These are phyloP conservation scores for Cryptococcus sp. DNA, from an alignment of 1,284 basidiomycete species.

Conservation along the genomic window DNA sequence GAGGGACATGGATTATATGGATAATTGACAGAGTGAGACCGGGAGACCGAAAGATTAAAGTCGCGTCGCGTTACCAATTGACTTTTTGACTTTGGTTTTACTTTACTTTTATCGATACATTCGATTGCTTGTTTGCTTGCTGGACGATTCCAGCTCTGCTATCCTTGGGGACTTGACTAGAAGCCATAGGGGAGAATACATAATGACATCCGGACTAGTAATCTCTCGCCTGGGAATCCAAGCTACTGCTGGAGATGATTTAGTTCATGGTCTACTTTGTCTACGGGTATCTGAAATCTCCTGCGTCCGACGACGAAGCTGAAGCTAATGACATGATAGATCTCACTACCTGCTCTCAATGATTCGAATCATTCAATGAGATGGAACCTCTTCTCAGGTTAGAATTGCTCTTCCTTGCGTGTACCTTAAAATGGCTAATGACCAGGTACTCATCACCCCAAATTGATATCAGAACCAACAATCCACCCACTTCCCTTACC, in stretches of 20 bases:
- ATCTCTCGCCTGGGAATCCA: constrained; percentile 34
- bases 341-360: constrained; percentile 27
- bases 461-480: constrained; percentile 24
- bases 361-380: constrained; percentile 17
- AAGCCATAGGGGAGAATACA: no score
- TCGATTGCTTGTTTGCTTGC: not conserved
- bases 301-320: not conserved
- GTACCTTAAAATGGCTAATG: not conserved
- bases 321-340: no score
- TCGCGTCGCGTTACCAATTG: not conserved
- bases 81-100: not conserved
- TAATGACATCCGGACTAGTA: constrained; percentile 16
- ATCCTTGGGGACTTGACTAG: no score
- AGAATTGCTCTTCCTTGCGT: constrained; percentile 2
- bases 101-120: no score
- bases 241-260: constrained; percentile 21
- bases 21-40: not conserved
- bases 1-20: not conserved
- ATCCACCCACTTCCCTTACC: constrained; percentile 25
- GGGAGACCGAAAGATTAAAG: not conserved
- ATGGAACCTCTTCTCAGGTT: constrained; percentile 33
- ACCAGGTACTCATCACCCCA: constrained; percentile 11
- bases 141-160: no score
- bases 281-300: constrained; percentile 26
- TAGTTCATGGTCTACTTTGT: constrained; percentile 28